These are phyloP conservation scores for Mallotus japonicus DNA, from an alignment of 441 rosid genomes.

Conservation along the genomic window DNA sequence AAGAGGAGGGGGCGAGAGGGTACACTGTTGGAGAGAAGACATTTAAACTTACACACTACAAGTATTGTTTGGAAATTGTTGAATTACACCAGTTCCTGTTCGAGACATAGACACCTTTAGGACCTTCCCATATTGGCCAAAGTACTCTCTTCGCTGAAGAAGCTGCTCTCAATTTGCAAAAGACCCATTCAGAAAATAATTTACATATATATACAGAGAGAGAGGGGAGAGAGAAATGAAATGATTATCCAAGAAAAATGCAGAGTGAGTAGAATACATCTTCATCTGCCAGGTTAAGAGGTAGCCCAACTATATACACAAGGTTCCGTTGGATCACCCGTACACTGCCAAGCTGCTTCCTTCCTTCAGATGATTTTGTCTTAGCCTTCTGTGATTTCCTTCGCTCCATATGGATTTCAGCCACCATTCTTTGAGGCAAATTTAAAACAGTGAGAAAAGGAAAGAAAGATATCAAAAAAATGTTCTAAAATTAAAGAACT, in stretches of 20 bases:
- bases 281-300: slow-evolving; percentile 42
- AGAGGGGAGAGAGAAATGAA: neutral
- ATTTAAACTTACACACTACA: slow-evolving; percentile 73
- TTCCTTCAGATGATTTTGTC: slow-evolving; percentile 40
- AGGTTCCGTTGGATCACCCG: slow-evolving; percentile 52
- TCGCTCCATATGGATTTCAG: slow-evolving; percentile 39
- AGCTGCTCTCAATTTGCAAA: slow-evolving; percentile 37
- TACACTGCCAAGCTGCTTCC: slow-evolving; percentile 49
- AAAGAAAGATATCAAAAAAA: neutral
- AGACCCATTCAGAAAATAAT: neutral
- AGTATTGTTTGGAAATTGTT: slow-evolving; percentile 68
- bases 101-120: slow-evolving; percentile 78
- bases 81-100: slow-evolving; percentile 63
- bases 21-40: no score
- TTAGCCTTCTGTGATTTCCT: slow-evolving; percentile 44
- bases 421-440: slow-evolving; percentile 32
- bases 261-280: slow-evolving; percentile 27
- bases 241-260: neutral
- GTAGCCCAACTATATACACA: slow-evolving; percentile 48
- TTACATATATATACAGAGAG: neutral
- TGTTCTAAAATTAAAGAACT: neutral
- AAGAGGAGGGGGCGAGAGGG: no score
- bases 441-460: neutral
- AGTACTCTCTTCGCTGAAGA: slow-evolving; percentile 63
- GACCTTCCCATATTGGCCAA: slow-evolving; percentile 83